phyloP scores from a whole-genome alignment of 2,329 filamentous ascomycete species.

The Claviceps pazoutovae region DNA sequence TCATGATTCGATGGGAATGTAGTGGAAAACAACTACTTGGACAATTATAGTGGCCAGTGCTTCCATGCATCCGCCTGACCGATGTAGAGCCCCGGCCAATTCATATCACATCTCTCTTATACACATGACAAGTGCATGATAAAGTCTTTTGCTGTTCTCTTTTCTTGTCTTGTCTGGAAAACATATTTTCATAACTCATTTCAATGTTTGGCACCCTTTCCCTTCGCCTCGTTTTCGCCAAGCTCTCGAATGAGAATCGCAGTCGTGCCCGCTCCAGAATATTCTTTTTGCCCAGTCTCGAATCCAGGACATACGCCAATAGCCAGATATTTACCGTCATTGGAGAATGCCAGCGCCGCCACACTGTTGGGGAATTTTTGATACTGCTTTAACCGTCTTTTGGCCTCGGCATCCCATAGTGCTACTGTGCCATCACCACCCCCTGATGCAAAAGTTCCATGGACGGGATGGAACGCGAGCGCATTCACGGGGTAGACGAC shows the following conservation, averaged over 20 bases:
- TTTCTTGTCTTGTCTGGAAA: not conserved
- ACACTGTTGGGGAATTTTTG: slow-evolving; percentile 71
- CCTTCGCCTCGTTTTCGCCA: slow-evolving; percentile 75
- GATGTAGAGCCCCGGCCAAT: slow-evolving; percentile 9
- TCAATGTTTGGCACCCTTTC: slow-evolving; percentile 56
- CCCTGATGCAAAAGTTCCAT: slow-evolving; percentile 76
- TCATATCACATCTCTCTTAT: not conserved
- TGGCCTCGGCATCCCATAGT: slow-evolving; percentile 82
- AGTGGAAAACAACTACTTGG: slow-evolving; percentile 2
- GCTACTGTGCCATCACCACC: slow-evolving; percentile 87
- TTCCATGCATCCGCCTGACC: slow-evolving; percentile 16
- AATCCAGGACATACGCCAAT: slow-evolving; percentile 76
- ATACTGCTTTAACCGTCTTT: slow-evolving; percentile 80
- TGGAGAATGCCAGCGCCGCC: slow-evolving; percentile 62
- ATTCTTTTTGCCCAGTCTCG: slow-evolving; percentile 73
- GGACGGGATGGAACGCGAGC: slow-evolving; percentile 70
- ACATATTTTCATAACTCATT: not conserved
- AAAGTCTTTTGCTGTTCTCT: not conserved
- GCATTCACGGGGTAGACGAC: slow-evolving; percentile 88
- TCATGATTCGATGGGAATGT: too few relatives aligned
- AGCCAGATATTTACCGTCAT: slow-evolving; percentile 63
- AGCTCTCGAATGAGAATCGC: slow-evolving; percentile 74
- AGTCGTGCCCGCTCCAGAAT: slow-evolving; percentile 55
- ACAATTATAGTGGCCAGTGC: slow-evolving; percentile 4
- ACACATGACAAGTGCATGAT: not conserved